Conservation (phyloP, 2,329 filamentous ascomycete genomes). For the Fusarium nisikadoi region DNA sequence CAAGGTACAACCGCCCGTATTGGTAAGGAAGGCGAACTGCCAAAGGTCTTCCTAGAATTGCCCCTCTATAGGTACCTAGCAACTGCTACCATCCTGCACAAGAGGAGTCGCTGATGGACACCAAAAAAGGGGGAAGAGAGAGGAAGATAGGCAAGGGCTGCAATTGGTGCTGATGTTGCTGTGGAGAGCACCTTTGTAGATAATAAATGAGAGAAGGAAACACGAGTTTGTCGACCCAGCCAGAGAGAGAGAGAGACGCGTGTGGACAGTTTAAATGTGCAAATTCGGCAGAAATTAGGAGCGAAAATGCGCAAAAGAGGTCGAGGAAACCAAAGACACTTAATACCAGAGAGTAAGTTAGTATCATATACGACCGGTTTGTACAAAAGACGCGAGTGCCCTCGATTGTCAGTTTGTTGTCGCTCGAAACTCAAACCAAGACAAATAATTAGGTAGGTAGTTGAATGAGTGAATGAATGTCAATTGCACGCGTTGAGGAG, state of each 20-base stretch:
- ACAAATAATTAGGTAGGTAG: conserved; percentile 24
- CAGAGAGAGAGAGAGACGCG: conserved; percentile 18
- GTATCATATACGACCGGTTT: neutral
- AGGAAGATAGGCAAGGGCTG: conserved; percentile 3
- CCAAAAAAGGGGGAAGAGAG: neutral
- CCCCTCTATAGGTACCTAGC: conserved; percentile 32
- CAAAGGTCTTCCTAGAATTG: conserved; percentile 44
- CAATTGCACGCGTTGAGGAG: conserved; percentile 38
- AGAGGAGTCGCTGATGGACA: neutral
- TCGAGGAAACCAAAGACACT: neutral
- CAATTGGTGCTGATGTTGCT: conserved; percentile 10
- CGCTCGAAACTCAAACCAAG: conserved; percentile 22
- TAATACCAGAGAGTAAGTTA: neutral
- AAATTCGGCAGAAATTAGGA: conserved; percentile 9
- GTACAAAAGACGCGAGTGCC: conserved; percentile 12
- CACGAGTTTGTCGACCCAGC: conserved; percentile 25
- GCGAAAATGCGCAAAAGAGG: conserved; percentile 1
- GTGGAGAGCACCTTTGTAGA: conserved; percentile 25
- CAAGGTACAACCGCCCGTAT: conserved; percentile 7
- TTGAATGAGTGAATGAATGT: conserved; percentile 31
- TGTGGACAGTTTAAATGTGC: conserved; percentile 28
- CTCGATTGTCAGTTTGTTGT: conserved; percentile 24
- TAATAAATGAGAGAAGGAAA: conserved; percentile 19
- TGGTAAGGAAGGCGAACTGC: conserved; percentile 1
- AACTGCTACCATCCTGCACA: conserved; percentile 42